Evolutionary conservation across 768 basidiomycete species (phyloP), one percentile per base, ranked within the genome.

Genomic region (Lactarius indigo): DNA sequence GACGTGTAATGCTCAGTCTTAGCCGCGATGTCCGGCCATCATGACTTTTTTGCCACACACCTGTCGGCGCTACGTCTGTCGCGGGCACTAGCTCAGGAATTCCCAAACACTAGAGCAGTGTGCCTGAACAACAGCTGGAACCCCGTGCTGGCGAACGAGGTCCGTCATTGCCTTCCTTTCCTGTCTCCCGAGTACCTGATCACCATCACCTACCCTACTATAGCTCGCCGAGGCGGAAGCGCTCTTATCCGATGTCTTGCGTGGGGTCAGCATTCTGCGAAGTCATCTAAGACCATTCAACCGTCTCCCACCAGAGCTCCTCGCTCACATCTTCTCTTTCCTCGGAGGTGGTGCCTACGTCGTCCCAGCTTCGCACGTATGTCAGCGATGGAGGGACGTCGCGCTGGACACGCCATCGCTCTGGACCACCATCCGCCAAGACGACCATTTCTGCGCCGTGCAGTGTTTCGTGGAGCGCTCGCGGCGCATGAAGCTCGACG

Each of bases 391-490:
- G 66, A 33, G 66, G 20, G 6, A 26, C 7, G 10, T 68, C 26
- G 58, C 62, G 0, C 28, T 68, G 1, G 5, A 8, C 52, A 59
- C 52, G 0, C 58, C 62, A 1, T 44, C 42, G 15, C 62, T 68
- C 41, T 68, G 66, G 66, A 23, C 62, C 33, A 54, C 63, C 42
- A 64, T 68, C 31, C 62, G 62, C 33, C 57, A 64, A 20, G 41
- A 64, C 10, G 62, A 68, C n/a, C 7, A 59, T 15, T 0, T 42
- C 5, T 31, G 1, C 26, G 52, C 63, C 7, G 41, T 57, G 2
- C 31, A 10, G 5, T 31, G 52, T 31, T 64, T 64, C 41, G 35
- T 64, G 41, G 50, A 59, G 13, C 57, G 66, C 0, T 68, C 66
- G 13, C 18, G 8, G 8, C 13, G 26, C 26, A 30, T 39, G 52